Evolutionary conservation across 1,284 basidiomycete genomes (phyloP).

Genomic region (Pseudozyma pruni): DNA sequence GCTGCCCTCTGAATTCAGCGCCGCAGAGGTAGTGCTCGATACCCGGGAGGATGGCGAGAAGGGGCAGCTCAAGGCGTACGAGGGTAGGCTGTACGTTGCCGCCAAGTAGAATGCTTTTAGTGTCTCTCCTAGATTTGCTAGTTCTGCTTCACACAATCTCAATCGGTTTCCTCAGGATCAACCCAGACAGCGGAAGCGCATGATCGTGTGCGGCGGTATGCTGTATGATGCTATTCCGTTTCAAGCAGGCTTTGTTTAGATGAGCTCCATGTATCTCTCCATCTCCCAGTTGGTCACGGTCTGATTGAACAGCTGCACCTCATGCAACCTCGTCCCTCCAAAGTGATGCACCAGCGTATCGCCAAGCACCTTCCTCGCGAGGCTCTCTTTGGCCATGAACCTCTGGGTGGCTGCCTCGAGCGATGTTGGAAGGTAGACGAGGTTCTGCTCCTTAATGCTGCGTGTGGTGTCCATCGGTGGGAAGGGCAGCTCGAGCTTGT

Average conservation of each 20-base stretch:
- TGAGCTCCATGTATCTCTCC: slow-evolving; percentile 69
- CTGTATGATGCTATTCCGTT: neutral
- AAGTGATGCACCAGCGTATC: slow-evolving; percentile 91
- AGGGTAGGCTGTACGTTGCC: slow-evolving; percentile 42
- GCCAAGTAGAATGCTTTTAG: slow-evolving; percentile 5
- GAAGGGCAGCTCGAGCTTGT: slow-evolving; percentile 76
- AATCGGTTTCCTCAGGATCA: too few relatives aligned
- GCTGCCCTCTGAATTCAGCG: slow-evolving; percentile 24
- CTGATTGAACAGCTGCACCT: slow-evolving; percentile 84
- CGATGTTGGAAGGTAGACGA: slow-evolving; percentile 72
- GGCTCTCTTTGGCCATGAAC: slow-evolving; percentile 81
- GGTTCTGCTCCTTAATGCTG: slow-evolving; percentile 55
- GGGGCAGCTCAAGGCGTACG: slow-evolving; percentile 22
- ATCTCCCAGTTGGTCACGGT: slow-evolving; percentile 95
- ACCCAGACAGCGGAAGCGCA: too few relatives aligned
- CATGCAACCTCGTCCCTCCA: slow-evolving; percentile 89
- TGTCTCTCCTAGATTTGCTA: neutral
- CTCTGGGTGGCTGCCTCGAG: slow-evolving; percentile 80
- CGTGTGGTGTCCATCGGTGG: slow-evolving; percentile 74
- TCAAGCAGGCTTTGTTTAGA: slow-evolving; percentile 10
- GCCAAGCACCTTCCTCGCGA: slow-evolving; percentile 87
- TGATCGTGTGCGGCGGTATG: too few relatives aligned
- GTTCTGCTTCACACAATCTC: slow-evolving; percentile 1
- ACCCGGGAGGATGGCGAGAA: slow-evolving; percentile 19
- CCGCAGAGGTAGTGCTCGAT: slow-evolving; percentile 17